phyloP scores from a whole-genome alignment of 2,329 filamentous ascomycete species.

The Neopestalotiopsis clavispora region DNA sequence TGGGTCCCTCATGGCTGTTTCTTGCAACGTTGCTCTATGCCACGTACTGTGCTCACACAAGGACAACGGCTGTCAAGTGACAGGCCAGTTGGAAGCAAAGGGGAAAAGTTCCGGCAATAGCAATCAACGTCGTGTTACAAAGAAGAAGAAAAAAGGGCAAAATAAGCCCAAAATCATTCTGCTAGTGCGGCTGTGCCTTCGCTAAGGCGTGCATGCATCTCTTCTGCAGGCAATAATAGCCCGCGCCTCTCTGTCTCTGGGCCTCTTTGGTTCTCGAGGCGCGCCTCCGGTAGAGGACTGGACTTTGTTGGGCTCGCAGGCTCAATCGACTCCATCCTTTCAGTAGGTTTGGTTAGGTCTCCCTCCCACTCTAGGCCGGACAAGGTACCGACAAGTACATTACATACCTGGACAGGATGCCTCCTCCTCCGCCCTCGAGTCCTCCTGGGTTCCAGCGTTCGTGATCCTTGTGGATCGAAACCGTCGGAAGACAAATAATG shows the following conservation, averaged over 20 bases:
- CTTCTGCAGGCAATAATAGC: constrained; percentile 11
- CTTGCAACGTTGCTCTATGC: background rate
- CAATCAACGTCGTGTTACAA: background rate
- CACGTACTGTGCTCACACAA: background rate
- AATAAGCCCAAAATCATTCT: background rate
- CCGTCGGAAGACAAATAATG: constrained; percentile 3
- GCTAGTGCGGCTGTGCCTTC: constrained; percentile 10
- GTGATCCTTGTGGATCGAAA: constrained; percentile 12
- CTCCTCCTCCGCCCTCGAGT: background rate
- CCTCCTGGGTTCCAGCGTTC: background rate
- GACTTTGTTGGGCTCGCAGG: background rate
- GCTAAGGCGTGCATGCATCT: background rate
- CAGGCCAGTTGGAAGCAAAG: background rate
- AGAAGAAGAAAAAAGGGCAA: background rate
- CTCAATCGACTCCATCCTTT: background rate
- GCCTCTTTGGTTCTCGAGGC: constrained; percentile 6
- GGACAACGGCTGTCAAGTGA: background rate
- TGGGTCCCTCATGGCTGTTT: too few relatives aligned
- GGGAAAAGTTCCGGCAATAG: background rate
- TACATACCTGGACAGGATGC: background rate
- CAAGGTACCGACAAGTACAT: constrained; percentile 12
- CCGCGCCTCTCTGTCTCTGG: background rate
- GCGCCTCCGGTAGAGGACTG: background rate
- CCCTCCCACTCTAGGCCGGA: background rate
- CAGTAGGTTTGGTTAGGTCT: background rate